Percentiles rank a stretch among this genome's conserved stretches.
Conservation (phyloP, 2,329 filamentous ascomycete genomes). For the Aspergillus sp. region DNA sequence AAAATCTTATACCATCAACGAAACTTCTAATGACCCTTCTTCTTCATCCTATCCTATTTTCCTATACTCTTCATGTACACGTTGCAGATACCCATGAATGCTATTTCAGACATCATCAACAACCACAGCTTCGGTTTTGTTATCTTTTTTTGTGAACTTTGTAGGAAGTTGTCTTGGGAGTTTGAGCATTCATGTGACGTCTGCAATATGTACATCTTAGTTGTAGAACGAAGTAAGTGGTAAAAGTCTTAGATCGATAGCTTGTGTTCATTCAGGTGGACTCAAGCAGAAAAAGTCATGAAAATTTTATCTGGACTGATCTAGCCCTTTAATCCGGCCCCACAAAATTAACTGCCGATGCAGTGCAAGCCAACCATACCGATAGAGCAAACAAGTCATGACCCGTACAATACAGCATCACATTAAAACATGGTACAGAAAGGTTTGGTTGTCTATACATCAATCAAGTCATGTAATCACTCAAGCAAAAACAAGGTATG, state of each 20-base stretch:
- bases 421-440: conserved; percentile 8
- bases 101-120: conserved; percentile 30
- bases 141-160: not conserved
- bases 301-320: not conserved
- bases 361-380: too few species aligned
- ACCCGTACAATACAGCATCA: not conserved
- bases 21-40: not conserved
- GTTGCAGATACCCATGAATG: conserved; percentile 46
- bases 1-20: conserved; percentile 10
- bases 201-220: conserved; percentile 18
- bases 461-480: not conserved
- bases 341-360: not conserved
- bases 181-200: conserved; percentile 31
- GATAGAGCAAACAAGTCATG: not conserved
- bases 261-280: too few species aligned
- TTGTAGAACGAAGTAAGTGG: not conserved
- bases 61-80: conserved; percentile 32
- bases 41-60: conserved; percentile 9
- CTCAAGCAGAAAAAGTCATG: too few species aligned
- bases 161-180: conserved; percentile 3
- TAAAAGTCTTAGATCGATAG: not conserved
- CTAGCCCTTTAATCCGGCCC: not conserved
- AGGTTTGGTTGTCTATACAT: conserved; percentile 12
- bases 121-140: not conserved
- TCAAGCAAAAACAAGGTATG: not conserved